phyloP scores from a whole-genome alignment of 1,139 yeast species.

The Eremothecium sinecaudum region DNA sequence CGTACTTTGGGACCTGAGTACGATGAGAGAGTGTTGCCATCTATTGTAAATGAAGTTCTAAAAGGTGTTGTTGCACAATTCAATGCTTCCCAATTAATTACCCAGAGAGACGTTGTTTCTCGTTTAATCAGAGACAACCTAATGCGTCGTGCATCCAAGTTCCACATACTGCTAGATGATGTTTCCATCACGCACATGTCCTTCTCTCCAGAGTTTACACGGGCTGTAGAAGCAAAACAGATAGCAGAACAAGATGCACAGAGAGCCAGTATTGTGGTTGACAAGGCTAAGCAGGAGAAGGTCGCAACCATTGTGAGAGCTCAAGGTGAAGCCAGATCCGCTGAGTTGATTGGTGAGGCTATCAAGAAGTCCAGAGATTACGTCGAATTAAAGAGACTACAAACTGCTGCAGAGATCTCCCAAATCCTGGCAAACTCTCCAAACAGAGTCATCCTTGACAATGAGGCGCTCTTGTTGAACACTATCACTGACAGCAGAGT shows the following conservation, averaged over 20 bases:
- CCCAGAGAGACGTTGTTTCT: constrained; percentile 95
- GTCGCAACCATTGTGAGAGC: constrained; percentile 95
- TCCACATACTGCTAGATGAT: constrained; percentile 83
- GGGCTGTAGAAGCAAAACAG: constrained; percentile 97
- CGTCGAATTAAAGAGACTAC: constrained; percentile 91
- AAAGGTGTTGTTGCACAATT: constrained; percentile 97
- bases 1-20: constrained; percentile 90
- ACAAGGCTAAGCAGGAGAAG: constrained; percentile 94
- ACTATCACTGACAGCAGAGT: constrained; percentile 58
- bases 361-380: constrained; percentile 92
- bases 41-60: constrained; percentile 92
- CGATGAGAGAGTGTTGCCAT: constrained; percentile 93
- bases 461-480: constrained; percentile 82
- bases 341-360: constrained; percentile 97
- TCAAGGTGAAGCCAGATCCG: constrained; percentile 97
- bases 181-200: constrained; percentile 95
- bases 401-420: constrained; percentile 95
- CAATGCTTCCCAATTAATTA: constrained; percentile 93
- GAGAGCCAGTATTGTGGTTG: constrained; percentile 93
- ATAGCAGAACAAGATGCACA: constrained; percentile 99
- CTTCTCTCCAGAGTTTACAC: constrained; percentile 93
- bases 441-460: constrained; percentile 83
- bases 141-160: constrained; percentile 83
- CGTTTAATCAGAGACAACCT: constrained; percentile 83
- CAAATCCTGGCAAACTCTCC: constrained; percentile 75